Evolutionary conservation across 1,284 basidiomycete genomes (phyloP).

Genomic region (Mycosarcoma mackinlayi): DNA sequence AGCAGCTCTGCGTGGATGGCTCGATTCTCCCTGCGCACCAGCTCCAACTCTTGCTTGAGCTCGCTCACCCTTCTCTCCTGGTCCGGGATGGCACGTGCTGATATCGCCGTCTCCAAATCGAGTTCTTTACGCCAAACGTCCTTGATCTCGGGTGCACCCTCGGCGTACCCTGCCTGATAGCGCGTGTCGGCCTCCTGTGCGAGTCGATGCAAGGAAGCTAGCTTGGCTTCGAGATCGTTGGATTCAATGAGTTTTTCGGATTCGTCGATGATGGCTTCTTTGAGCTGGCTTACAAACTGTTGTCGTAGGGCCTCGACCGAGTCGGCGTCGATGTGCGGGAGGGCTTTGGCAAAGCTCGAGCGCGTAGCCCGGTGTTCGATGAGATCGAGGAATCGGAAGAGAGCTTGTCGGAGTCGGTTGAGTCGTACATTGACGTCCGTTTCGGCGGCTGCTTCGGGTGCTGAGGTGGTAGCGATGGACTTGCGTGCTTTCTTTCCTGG

Average conservation of each 20-base stretch:
- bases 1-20: constrained; percentile 18
- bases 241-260: constrained; percentile 50
- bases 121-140: constrained; percentile 61
- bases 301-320: constrained; percentile 47
- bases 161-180: constrained; percentile 28
- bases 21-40: constrained; percentile 22
- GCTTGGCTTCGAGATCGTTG: constrained; percentile 49
- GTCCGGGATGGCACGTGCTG: constrained; percentile 53
- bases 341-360: constrained; percentile 42
- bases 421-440: constrained; percentile 34
- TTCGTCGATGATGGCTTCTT: constrained; percentile 52
- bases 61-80: constrained; percentile 38
- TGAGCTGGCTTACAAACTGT: constrained; percentile 56
- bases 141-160: constrained; percentile 38
- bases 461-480: constrained; percentile 1
- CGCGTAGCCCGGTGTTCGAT: constrained; percentile 56
- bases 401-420: constrained; percentile 53
- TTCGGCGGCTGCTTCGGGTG: constrained; percentile 1
- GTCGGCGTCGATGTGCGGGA: constrained; percentile 47
- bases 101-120: constrained; percentile 54
- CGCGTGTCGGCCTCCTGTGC: constrained; percentile 56
- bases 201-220: constrained; percentile 49
- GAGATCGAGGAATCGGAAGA: constrained; percentile 56
- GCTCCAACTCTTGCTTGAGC: constrained; percentile 37
- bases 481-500: constrained; percentile 25